phyloP scores from a whole-genome alignment of 176 grass and related monocot genomes.

The Oryza officinalis region DNA sequence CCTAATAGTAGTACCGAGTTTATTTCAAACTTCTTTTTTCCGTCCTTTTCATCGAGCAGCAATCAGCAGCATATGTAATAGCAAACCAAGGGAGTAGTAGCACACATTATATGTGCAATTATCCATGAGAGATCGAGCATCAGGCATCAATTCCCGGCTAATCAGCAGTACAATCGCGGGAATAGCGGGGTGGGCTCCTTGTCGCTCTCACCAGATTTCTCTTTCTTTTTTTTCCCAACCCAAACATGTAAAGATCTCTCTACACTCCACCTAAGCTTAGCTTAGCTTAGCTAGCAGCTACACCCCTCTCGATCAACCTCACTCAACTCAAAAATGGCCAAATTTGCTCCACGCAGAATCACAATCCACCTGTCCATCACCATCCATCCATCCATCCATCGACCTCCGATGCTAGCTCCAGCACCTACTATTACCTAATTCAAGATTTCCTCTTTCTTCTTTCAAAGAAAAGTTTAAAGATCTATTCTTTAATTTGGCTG shows the following conservation, averaged over 20 bases:
- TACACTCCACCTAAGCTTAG: not conserved
- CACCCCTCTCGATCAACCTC: not conserved
- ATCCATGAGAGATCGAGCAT: not conserved
- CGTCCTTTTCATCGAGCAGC: not conserved
- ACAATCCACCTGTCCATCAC: not conserved
- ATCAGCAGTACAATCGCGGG: not conserved
- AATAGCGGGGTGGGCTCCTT: not conserved
- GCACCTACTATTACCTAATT: not conserved
- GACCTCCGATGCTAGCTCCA: not conserved
- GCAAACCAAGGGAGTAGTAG: not conserved
- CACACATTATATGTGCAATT: not conserved
- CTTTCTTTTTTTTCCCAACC: too few species aligned
- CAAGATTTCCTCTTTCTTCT: not conserved
- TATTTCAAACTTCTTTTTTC: not conserved
- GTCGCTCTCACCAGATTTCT: conserved; percentile 38
- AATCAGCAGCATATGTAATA: not conserved
- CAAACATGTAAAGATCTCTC: not conserved
- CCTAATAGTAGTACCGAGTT: not conserved
- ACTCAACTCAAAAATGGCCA: not conserved
- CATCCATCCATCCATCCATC: not conserved
- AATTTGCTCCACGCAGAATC: not conserved
- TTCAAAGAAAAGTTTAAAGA: not conserved
- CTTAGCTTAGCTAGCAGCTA: not conserved
- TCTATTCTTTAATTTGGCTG: not conserved
- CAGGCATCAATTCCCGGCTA: not conserved